These are phyloP conservation scores for Taiwanofungus camphoratus DNA, from an alignment of 1,284 basidiomycete species.

Conservation along the genomic window DNA sequence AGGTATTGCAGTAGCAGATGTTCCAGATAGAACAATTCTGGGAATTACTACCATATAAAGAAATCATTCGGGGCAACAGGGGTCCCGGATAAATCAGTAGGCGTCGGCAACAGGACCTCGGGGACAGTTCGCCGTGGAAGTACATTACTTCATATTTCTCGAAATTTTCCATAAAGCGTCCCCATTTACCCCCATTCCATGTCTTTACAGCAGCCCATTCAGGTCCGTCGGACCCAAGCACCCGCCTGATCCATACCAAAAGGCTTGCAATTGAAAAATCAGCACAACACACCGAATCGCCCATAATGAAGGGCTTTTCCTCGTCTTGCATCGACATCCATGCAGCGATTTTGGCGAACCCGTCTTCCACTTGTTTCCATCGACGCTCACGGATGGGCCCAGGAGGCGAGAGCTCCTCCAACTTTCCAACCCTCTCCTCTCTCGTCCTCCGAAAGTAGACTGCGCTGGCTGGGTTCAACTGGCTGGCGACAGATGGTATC, in stretches of 20 bases:
- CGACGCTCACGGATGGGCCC: slow-evolving; percentile 11
- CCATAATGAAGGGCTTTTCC: slow-evolving; percentile 14
- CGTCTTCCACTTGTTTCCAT: slow-evolving; percentile 13
- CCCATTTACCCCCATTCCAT: slow-evolving; percentile 9
- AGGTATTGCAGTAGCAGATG: no score
- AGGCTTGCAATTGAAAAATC: slow-evolving; percentile 15
- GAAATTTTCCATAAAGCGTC: slow-evolving; percentile 4
- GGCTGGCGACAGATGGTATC: slow-evolving; percentile 19
- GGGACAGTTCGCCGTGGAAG: no score
- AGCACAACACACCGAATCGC: slow-evolving; percentile 11
- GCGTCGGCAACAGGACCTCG: no score
- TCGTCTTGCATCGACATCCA: slow-evolving; percentile 15
- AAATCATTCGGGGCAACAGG: no score
- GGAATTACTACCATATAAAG: no score
- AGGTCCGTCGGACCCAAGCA: slow-evolving; percentile 3
- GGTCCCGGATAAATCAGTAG: no score
- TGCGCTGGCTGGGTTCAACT: slow-evolving; percentile 22
- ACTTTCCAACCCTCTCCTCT: slow-evolving; percentile 13
- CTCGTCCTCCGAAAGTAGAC: slow-evolving; percentile 20
- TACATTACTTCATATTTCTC: slow-evolving; percentile 8
- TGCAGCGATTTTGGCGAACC: slow-evolving; percentile 12
- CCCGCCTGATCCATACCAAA: slow-evolving; percentile 10
- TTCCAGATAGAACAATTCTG: no score
- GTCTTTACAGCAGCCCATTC: slow-evolving; percentile 8
- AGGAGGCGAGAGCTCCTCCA: slow-evolving; percentile 19